Base-by-base conservation (phyloP, 1,284 basidiomycete genomes). In the Lentinula novae-zelandiae region DNA sequence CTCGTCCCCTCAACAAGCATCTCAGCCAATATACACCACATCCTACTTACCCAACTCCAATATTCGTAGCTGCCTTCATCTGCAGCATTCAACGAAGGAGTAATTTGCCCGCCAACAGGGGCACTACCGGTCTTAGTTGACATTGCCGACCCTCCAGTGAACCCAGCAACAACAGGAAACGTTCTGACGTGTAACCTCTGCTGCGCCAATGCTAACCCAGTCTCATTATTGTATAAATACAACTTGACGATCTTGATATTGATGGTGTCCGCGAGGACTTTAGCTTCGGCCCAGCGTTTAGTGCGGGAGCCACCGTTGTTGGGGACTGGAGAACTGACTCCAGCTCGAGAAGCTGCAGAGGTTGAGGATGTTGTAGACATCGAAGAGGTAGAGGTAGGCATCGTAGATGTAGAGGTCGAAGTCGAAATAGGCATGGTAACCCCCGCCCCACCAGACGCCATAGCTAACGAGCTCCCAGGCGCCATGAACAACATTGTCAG, bases 241-340 rank as follows among this genome's bases (percentile, higher is more conserved):
- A 97, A 76, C 68, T 95, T 95, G 67, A 85, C 86, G 57, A 96
- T 89, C 92, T 95, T 94, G 68, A 96, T 78, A 62, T 88, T 92
- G 61, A 96, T 88, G 66, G 92, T 92, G 70, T 99, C 96, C 0
- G 92, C 93, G 2, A 99, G 81, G 1, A 98, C 96, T 70, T 97
- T 98, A 1, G 95, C 96, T 74, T 99, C 96, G 3, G 96, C 95
- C 96, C 96, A 98, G 34, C 96, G 83, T 72, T 98, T 98, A 0
- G 96, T 98, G 2, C 96, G 3, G 96, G 95, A 0, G 86, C 86
- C 3, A 92, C 91, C 3, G 92, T 93, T 0, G 89, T 85, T 3
- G 9, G 54, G 27, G 27, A 27, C 27, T 4, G 27, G 27, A 27
- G 27, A 27, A 27, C 27, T 27, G 27, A 27, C 27, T 27, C 27